Evolutionary conservation across 129 eudicot genomes (phyloP).

Genomic region (Lonicera japonica): DNA sequence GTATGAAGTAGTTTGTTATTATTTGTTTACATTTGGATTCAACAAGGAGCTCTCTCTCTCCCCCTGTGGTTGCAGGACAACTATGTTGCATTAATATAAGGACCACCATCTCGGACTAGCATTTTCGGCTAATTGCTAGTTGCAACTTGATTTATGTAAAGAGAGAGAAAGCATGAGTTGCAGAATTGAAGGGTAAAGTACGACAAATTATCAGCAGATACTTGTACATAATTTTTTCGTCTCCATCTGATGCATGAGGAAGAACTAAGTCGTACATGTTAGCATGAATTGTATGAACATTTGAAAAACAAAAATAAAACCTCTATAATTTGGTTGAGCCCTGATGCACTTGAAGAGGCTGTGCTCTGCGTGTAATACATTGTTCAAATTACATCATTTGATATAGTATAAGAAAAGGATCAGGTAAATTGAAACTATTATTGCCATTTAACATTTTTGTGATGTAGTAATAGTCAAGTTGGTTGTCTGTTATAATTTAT

Average conservation of each 20-base stretch:
- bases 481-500: no score
- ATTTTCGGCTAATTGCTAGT: not conserved
- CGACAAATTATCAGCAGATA: not conserved
- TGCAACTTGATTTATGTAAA: not conserved
- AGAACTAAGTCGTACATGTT: not conserved
- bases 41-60: not conserved
- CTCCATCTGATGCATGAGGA: constrained; percentile 1
- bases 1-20: not conserved
- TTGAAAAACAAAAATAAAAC: no score
- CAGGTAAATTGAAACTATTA: no score
- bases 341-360: no score
- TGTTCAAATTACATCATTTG: no score
- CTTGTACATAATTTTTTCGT: not conserved
- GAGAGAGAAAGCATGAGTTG: not conserved
- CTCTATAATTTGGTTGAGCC: no score
- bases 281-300: no score
- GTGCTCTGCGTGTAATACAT: no score
- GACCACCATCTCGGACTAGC: not conserved
- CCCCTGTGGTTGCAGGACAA: not conserved
- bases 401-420: no score
- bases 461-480: no score
- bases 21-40: not conserved
- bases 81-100: not conserved
- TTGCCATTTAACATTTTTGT: no score
- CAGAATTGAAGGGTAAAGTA: not conserved